These are phyloP conservation scores for Platismatia glauca DNA, from an alignment of 495 filamentous ascomycete genomes.

Conservation along the genomic window DNA sequence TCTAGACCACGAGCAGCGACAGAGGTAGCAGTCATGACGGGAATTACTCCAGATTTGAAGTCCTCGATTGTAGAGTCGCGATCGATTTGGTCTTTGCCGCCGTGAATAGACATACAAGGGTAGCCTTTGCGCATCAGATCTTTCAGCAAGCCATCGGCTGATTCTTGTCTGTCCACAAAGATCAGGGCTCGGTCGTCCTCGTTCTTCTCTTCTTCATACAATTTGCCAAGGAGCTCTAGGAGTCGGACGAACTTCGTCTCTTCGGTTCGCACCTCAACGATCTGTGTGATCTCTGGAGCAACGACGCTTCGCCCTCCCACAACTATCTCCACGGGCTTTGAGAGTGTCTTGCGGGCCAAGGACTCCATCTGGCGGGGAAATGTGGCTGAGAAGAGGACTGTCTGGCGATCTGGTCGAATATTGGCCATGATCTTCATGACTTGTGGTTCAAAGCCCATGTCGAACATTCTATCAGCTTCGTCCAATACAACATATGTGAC, in stretches of 20 bases:
- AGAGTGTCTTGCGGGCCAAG: conserved; percentile 78
- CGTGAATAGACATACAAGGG: conserved; percentile 92
- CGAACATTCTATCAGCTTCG: conserved; percentile 98
- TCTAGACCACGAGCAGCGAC: conserved; percentile 93
- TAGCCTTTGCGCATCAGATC: conserved; percentile 85
- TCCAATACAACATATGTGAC: conserved; percentile 92
- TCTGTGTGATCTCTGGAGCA: conserved; percentile 87
- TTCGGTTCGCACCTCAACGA: conserved; percentile 80
- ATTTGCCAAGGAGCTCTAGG: conserved; percentile 75
- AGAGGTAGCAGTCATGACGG: conserved; percentile 87
- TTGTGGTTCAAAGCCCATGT: conserved; percentile 98
- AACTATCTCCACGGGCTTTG: conserved; percentile 78
- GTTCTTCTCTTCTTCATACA: conserved; percentile 66
- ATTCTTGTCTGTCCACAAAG: conserved; percentile 92
- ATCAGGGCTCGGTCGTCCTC: conserved; percentile 84
- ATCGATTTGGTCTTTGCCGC: conserved; percentile 91
- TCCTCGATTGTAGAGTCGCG: conserved; percentile 89
- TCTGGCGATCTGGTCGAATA: conserved; percentile 84
- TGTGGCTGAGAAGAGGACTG: conserved; percentile 91
- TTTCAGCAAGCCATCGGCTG: conserved; percentile 74
- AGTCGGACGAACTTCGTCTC: conserved; percentile 78
- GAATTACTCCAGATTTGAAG: conserved; percentile 86
- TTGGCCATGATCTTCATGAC: conserved; percentile 94
- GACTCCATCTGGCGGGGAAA: conserved; percentile 93
- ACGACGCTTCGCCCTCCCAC: conserved; percentile 89